A percentile compares a stretch with the other conserved stretches of the same genome.
Conservation (phyloP, 306 rosid species). For the Lathyrus sativus region DNA sequence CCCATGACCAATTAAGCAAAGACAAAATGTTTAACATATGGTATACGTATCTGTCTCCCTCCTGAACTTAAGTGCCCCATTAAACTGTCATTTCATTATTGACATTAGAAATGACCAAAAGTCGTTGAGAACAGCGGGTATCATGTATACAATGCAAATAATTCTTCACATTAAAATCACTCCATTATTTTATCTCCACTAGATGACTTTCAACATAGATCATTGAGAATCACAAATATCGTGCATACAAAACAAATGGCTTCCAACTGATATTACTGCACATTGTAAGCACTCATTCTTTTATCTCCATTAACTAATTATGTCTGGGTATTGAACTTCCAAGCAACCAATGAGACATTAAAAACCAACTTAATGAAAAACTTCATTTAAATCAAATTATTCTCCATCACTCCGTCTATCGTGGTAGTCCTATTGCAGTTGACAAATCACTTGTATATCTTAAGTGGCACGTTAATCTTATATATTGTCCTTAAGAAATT, state of each 20-base stretch:
- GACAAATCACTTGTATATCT: conserved; percentile 37
- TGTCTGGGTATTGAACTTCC: conserved; percentile 34
- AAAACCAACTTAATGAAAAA: conserved; percentile 31
- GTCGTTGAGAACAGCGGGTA: conserved; percentile 16
- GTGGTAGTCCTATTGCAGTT: conserved; percentile 32
- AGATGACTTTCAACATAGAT: conserved; percentile 33
- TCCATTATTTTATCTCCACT: conserved; percentile 34
- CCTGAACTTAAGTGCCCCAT: conserved; percentile 18
- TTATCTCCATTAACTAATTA: conserved; percentile 34
- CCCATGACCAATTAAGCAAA: conserved; percentile 33
- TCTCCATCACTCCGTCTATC: conserved; percentile 37
- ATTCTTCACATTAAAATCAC: conserved; percentile 30
- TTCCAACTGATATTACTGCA: conserved; percentile 35
- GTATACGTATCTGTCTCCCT: conserved; percentile 33
- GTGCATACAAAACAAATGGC: conserved; percentile 24
- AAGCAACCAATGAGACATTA: conserved; percentile 33
- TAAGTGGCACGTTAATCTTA: conserved; percentile 31
- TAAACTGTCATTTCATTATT: conserved; percentile 28
- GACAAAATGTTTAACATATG: conserved; percentile 9
- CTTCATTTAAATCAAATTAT: conserved; percentile 38
- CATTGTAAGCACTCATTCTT: conserved; percentile 24
- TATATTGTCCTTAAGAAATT: conserved; percentile 39
- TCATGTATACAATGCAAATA: conserved; percentile 20
- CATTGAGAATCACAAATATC: conserved; percentile 25
- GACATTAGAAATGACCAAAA: conserved; percentile 37